These are phyloP conservation scores for Entomophthora muscae DNA, from an alignment of 371 early-diverging fungal species.

Conservation along the genomic window DNA sequence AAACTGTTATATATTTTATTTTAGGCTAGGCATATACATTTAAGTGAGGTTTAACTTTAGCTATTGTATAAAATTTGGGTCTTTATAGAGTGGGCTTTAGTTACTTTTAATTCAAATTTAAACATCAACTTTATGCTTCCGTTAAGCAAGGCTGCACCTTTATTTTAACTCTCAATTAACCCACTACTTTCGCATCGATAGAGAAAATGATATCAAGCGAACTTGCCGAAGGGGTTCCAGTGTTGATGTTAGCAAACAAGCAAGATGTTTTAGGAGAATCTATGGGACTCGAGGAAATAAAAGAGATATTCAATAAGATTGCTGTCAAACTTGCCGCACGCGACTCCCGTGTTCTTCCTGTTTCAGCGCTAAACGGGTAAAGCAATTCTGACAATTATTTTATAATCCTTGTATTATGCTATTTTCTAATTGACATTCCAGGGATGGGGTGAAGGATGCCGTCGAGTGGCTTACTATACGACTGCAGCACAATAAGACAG, in stretches of 20 bases:
- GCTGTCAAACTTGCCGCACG: constrained; percentile 61
- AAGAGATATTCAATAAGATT: constrained; percentile 79
- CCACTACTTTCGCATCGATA: constrained; percentile 13
- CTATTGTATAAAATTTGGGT: too few relatives aligned
- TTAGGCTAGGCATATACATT: too few relatives aligned
- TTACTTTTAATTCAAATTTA: too few relatives aligned
- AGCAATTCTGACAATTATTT: not conserved
- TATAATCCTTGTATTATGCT: not conserved
- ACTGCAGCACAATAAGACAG: constrained; percentile 54
- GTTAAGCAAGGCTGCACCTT: too few relatives aligned
- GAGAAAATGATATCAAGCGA: constrained; percentile 58
- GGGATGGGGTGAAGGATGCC: constrained; percentile 67
- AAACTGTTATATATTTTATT: too few relatives aligned
- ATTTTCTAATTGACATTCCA: constrained; percentile 15
- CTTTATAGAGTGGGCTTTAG: too few relatives aligned
- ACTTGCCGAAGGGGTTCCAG: constrained; percentile 67
- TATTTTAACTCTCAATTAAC: too few relatives aligned
- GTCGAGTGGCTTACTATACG: constrained; percentile 69
- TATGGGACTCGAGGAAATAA: constrained; percentile 61
- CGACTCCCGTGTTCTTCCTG: constrained; percentile 44
- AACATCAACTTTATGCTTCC: too few relatives aligned
- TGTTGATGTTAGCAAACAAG: constrained; percentile 88
- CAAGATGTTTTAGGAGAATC: constrained; percentile 57
- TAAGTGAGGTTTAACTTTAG: too few relatives aligned
- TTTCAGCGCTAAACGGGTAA: constrained; percentile 69